Evolutionary conservation across 2,329 filamentous ascomycete species (phyloP).

Genomic region (Penicillium sp.): DNA sequence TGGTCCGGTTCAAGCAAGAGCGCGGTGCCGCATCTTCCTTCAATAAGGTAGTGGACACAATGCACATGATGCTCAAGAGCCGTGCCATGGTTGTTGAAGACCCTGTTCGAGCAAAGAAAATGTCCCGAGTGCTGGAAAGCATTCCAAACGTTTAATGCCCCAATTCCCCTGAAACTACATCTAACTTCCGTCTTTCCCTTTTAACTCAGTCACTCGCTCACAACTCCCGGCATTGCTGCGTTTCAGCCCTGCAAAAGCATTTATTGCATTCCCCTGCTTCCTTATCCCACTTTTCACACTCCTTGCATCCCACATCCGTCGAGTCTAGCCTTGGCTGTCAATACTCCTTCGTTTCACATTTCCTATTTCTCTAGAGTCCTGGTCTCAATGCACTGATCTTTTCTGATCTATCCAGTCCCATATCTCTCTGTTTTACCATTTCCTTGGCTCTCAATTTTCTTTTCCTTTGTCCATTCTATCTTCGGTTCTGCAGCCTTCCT

Average conservation of each 20-base stretch:
- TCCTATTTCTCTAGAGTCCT: neutral
- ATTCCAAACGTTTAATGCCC: slow-evolving; percentile 14
- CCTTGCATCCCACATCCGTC: slow-evolving; percentile 6
- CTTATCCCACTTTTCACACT: slow-evolving; percentile 1
- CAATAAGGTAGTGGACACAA: slow-evolving; percentile 70
- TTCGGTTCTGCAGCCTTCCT: neutral
- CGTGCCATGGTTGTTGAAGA: slow-evolving; percentile 66
- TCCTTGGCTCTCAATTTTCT: neutral
- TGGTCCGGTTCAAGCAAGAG: slow-evolving; percentile 82
- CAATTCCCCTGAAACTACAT: neutral
- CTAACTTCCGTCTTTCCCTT: slow-evolving; percentile 1
- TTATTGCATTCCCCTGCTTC: slow-evolving; percentile 5
- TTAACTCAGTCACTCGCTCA: neutral
- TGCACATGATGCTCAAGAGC: slow-evolving; percentile 62
- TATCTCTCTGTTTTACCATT: neutral
- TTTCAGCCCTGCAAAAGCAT: slow-evolving; percentile 20
- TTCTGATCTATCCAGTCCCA: neutral
- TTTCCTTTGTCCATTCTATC: neutral
- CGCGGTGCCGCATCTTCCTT: slow-evolving; percentile 89
- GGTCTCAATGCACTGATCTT: neutral
- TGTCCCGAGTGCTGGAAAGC: slow-evolving; percentile 45
- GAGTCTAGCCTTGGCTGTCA: neutral
- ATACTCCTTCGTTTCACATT: neutral
- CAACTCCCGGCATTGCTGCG: slow-evolving; percentile 10
- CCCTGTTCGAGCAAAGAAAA: slow-evolving; percentile 62